phyloP scores from a whole-genome alignment of 192 early-diverging fungal species.

The Gryganskiella cystojenkinii region DNA sequence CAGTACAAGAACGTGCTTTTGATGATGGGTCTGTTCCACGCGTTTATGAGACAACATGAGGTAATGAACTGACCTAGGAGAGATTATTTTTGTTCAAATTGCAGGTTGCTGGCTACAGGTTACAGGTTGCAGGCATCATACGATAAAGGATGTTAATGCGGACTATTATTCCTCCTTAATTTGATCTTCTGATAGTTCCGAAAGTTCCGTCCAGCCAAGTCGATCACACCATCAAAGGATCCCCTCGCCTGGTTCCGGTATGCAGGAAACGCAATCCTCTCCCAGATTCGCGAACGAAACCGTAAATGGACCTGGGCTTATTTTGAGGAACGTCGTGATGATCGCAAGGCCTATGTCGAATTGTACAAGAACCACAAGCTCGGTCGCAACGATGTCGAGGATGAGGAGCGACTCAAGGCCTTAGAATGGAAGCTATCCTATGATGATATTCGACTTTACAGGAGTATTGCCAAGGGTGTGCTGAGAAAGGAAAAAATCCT shows the following conservation, averaged over 20 bases:
- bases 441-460: constrained; percentile 91
- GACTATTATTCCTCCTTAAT: no score
- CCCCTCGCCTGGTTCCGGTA: constrained; percentile 87
- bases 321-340: constrained; percentile 82
- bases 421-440: constrained; percentile 85
- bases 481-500: constrained; percentile 79
- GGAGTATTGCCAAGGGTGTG: constrained; percentile 77
- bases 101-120: no score
- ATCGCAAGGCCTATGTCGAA: constrained; percentile 81
- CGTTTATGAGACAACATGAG: constrained; percentile 80
- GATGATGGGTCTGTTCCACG: constrained; percentile 86
- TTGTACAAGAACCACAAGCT: constrained; percentile 74
- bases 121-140: no score
- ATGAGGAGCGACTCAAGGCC: constrained; percentile 64
- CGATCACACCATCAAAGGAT: constrained; percentile 83
- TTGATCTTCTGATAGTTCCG: no score
- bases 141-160: no score
- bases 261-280: constrained; percentile 79
- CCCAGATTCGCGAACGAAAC: constrained; percentile 90
- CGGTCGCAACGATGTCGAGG: constrained; percentile 57
- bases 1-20: constrained; percentile 87
- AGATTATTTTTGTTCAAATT: background rate
- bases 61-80: constrained; percentile 26
- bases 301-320: constrained; percentile 87
- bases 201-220: constrained; percentile 84